phyloP scores from a whole-genome alignment of 441 rosid genomes.

The Erodium chrysanthum region DNA sequence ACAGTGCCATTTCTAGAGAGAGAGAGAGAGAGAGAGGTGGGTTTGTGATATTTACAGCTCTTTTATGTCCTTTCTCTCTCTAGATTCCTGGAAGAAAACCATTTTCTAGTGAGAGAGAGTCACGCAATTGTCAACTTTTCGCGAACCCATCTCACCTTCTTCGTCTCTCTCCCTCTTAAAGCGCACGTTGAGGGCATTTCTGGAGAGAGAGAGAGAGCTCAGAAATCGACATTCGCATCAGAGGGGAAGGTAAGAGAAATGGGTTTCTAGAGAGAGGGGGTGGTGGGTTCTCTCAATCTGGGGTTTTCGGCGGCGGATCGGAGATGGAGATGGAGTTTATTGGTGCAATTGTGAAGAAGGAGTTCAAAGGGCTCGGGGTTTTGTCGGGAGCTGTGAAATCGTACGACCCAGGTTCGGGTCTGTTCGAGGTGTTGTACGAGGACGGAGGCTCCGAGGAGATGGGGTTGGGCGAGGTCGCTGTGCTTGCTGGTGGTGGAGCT shows the following conservation, averaged over 20 bases:
- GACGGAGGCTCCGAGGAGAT: constrained; percentile 60
- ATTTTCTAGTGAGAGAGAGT: background rate
- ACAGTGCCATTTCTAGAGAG: background rate
- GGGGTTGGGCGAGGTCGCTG: constrained; percentile 32
- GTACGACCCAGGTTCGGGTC: constrained; percentile 41
- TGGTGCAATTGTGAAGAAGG: constrained; percentile 53
- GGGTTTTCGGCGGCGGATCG: background rate
- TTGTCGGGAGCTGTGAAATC: constrained; percentile 47
- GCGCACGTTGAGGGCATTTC: constrained; percentile 1
- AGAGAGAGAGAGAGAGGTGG: background rate
- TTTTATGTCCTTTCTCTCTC: too few species aligned
- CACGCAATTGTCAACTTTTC: constrained; percentile 2
- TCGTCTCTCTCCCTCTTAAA: background rate
- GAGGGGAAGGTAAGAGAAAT: background rate
- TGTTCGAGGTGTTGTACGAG: constrained; percentile 50
- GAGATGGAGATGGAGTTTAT: constrained; percentile 44
- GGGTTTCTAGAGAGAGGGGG: background rate
- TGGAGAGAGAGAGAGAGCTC: background rate
- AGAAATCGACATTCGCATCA: background rate
- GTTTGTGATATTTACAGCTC: background rate
- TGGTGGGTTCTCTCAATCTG: background rate
- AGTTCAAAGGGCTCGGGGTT: constrained; percentile 35
- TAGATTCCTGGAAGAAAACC: background rate
- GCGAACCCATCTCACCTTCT: background rate
- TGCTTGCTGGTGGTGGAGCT: constrained; percentile 25